Percentiles rank a stretch among this genome's conserved stretches.
phyloP scores from a whole-genome alignment of 2,329 filamentous ascomycete genomes.

The Chrysoporthe cubensis region DNA sequence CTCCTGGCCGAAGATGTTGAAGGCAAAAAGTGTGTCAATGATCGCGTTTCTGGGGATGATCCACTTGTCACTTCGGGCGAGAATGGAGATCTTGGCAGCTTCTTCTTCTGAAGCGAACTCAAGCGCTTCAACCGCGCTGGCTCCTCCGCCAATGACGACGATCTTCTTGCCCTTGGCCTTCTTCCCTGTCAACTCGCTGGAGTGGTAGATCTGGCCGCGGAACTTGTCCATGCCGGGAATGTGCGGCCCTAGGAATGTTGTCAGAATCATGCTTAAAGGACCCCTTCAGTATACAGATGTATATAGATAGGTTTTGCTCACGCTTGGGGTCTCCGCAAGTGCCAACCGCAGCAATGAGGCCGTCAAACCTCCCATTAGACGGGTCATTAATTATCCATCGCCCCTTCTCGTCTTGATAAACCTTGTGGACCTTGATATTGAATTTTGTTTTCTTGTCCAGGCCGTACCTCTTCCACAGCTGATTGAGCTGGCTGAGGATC shows the following conservation, averaged over 20 bases:
- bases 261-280: neutral
- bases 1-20: conserved; percentile 81
- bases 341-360: conserved; percentile 76
- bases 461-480: conserved; percentile 76
- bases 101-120: conserved; percentile 74
- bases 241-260: conserved; percentile 62
- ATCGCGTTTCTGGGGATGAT: conserved; percentile 81
- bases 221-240: conserved; percentile 74
- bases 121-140: conserved; percentile 79
- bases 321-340: conserved; percentile 71
- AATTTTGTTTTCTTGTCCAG: conserved; percentile 74
- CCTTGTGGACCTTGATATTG: conserved; percentile 68
- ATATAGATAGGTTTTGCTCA: conserved; percentile 11
- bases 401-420: conserved; percentile 69
- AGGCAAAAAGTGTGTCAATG: conserved; percentile 71
- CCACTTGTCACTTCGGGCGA: conserved; percentile 83
- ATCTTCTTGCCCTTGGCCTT: conserved; percentile 75
- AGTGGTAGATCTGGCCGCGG: conserved; percentile 74
- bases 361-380: conserved; percentile 74
- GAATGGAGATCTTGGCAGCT: conserved; percentile 70
- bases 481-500: conserved; percentile 72
- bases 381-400: conserved; percentile 79
- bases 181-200: conserved; percentile 72
- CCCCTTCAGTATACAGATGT: too few relatives aligned
- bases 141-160: conserved; percentile 76